These are phyloP conservation scores for Caryopteris hybrid DNA, from an alignment of 305 asterid species.

Conservation along the genomic window DNA sequence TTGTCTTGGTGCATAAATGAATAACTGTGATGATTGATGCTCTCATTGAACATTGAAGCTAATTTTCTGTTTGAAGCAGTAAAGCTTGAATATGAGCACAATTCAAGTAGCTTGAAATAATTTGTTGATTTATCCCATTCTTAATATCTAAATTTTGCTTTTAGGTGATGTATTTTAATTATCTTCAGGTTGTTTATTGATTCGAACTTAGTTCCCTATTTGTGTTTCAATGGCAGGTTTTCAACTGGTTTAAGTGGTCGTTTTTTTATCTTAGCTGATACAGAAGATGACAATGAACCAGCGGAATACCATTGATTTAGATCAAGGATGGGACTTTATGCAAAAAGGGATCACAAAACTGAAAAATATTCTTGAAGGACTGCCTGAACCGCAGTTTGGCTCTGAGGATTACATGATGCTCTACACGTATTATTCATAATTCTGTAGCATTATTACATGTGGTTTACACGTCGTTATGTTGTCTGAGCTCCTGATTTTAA, in stretches of 20 bases:
- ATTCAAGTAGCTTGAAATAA: not conserved
- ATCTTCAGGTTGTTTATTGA: not conserved
- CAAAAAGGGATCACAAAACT: slow-evolving; percentile 71
- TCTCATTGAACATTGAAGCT: not conserved
- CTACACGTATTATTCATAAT: slow-evolving; percentile 50
- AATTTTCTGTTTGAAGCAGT: not conserved
- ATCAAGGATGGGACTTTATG: slow-evolving; percentile 81
- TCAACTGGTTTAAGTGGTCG: slow-evolving; percentile 11
- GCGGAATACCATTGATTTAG: slow-evolving; percentile 53
- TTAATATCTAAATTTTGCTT: too few species aligned
- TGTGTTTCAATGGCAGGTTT: slow-evolving; percentile 23
- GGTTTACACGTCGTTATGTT: not conserved
- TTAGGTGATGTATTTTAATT: not conserved
- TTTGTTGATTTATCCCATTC: too few species aligned
- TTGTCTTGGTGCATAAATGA: not conserved
- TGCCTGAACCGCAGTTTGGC: slow-evolving; percentile 72
- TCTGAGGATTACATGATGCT: slow-evolving; percentile 81
- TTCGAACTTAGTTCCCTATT: not conserved
- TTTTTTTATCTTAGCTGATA: slow-evolving; percentile 10
- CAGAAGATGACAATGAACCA: slow-evolving; percentile 49
- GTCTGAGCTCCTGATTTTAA: slow-evolving; percentile 23
- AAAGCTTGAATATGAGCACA: not conserved
- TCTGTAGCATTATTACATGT: not conserved
- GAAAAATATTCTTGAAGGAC: slow-evolving; percentile 66
- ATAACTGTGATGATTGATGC: not conserved